A percentile compares a stretch with the other conserved stretches of the same genome.
phyloP scores from a whole-genome alignment of 305 asterid genomes.

The Plantago lanceolata region DNA sequence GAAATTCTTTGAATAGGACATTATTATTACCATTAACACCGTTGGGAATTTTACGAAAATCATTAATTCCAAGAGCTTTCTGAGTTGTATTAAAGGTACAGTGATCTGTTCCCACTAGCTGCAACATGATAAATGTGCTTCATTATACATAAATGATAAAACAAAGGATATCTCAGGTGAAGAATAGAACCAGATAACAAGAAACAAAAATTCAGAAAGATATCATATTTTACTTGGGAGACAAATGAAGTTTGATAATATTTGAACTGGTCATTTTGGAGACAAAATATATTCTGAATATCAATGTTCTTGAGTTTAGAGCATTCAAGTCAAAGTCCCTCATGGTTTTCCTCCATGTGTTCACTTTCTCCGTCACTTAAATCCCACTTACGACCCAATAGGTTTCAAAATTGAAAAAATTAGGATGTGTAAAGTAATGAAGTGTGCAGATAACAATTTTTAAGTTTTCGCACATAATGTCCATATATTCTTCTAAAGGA shows the following conservation, averaged over 20 bases:
- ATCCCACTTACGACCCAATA: too few species aligned
- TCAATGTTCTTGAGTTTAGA: not conserved
- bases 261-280: not conserved
- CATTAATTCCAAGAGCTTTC: conserved; percentile 75
- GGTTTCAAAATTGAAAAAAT: too few species aligned
- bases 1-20: conserved; percentile 11
- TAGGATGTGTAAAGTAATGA: too few species aligned
- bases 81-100: conserved; percentile 88
- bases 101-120: conserved; percentile 99
- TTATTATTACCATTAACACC: conserved; percentile 77
- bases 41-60: conserved; percentile 96
- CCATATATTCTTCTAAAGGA: not conserved
- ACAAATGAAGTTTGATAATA: not conserved
- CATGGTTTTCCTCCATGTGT: too few species aligned
- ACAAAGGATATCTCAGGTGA: conserved; percentile 3
- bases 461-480: too few species aligned
- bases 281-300: not conserved
- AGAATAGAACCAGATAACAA: not conserved
- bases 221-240: not conserved
- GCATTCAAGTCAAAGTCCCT: not conserved
- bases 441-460: too few species aligned
- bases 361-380: too few species aligned
- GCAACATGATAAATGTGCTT: conserved; percentile 34
- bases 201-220: not conserved
- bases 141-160: conserved; percentile 4